Base-by-base conservation (phyloP, 768 basidiomycete species). In the Filobasidium wieringae region DNA sequence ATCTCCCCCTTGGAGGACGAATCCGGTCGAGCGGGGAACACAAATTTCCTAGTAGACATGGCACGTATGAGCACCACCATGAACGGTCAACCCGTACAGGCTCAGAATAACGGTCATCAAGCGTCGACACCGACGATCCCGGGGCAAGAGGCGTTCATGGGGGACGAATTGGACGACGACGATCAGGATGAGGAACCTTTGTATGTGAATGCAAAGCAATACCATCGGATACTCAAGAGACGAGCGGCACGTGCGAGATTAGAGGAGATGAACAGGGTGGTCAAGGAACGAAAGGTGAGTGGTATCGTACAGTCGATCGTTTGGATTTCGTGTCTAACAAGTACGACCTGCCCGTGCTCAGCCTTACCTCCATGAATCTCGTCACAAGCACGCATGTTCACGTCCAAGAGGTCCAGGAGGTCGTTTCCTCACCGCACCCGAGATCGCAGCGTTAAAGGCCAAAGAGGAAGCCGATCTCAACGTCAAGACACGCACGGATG, bases 191-290 rank as follows among this genome's bases (percentile, higher is more conserved):
- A 96, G 63, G 93, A 99, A 73, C 93, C 95, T 27, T 84, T 99
- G 65, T 96, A 96, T 76, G 95, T 99, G 59, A 99, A 99, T 67
- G 93, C 95, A 59, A 99, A 99, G 72, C 95, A 99, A 76, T 99
- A 97, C 73, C 90, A 92, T 67, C 87, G 95, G 71, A 97, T 99
- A 68, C 81, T 99, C 74, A 96, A 97, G 78, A 81, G 95, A 62
- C 81, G 95, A 56, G 81, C 87, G 64, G 91, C 93, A 5, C 78
- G 93, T 41, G 88, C 89, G 2, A 80, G 95, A 50, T 79, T 96
- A 53, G 92, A 95, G 68, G 93, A 97, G 75, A 80, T 97, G 53
- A 91, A 95, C 65, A 80, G 89, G 63, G 81, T 99, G 62, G 91
- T 89, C 58, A 80, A 85, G 65, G 87, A 93, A 73, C 80, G 95